Evolutionary conservation across 2,329 filamentous ascomycete species (phyloP), one percentile per base, ranked within the genome.

Genomic region (Beauveria varroae): DNA sequence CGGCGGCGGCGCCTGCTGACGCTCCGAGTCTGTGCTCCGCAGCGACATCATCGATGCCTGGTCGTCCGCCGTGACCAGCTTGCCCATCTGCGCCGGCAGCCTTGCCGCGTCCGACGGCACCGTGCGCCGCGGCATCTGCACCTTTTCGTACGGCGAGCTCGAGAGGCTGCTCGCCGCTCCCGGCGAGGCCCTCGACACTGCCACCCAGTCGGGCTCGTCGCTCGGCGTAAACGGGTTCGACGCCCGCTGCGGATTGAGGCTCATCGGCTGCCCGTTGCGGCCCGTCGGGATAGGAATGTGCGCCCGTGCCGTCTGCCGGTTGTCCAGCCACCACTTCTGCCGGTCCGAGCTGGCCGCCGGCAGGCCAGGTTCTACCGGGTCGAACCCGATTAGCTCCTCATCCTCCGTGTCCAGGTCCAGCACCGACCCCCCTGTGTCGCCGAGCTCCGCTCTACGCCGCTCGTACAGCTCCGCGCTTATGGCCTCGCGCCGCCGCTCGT

Each of bases 161-260:
- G 83, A 85, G 63, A 86, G 78, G 68, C 79, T 84, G 2, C 81
- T 83, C 0, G 81, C 77, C 1, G 81, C 82, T 34, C 82, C 72
- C 43, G 81, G 78, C 18, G 82, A 83, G 47, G 37, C 60, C 9
- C 43, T 47, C 3, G 80, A 80, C 6, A 88, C 78, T 3, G 81
- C 81, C 47, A 96, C 85, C 95, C 95, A 98, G 68, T 97, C 93
- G 10, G 88, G 84, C 72, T 96, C 90, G 37, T 87, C 81, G 1
- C 83, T 86, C 0, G 82, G 78, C 1, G 81, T 82, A 72, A 96
- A 98, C 0, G 95, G 95, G 68, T 98, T 98, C 1, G 89, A 85
- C 14, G 86, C 84, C 53, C 90, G 84, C 37, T 85, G 81, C 1
- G 88, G 85, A 71, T 96, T 97, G 24, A 90, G 81, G 2, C 86